phyloP scores from a whole-genome alignment of 2,329 filamentous ascomycete genomes.

The Dothidotthia symphoricarpi region DNA sequence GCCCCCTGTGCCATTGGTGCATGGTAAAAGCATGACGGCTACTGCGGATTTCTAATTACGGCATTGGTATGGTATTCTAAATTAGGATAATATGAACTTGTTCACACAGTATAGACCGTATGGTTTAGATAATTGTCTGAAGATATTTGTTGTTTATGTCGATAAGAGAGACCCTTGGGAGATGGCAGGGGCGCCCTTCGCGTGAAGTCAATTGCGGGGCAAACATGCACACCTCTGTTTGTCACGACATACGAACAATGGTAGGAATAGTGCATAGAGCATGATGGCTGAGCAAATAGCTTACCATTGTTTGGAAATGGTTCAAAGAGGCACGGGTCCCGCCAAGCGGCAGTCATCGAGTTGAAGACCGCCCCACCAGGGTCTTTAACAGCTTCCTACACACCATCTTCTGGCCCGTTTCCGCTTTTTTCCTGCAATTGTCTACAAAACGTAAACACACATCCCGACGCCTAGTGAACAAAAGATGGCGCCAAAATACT shows the following conservation, averaged over 20 bases:
- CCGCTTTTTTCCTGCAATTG: constrained; percentile 4
- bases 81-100: no score
- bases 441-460: constrained; percentile 1
- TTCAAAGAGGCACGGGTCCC: constrained; percentile 8
- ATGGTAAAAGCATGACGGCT: constrained; percentile 89
- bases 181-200: no score
- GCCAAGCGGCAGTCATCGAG: constrained; percentile 3
- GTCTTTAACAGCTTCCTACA: constrained; percentile 8
- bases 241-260: no score
- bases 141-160: no score
- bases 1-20: constrained; percentile 76
- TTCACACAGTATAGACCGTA: no score
- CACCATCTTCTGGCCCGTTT: constrained; percentile 5
- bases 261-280: no score
- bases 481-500: constrained; percentile 39
- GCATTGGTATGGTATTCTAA: no score
- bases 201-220: no score
- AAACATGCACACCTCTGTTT: no score
- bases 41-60: constrained; percentile 68
- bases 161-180: no score
- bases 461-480: not conserved
- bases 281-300: not conserved
- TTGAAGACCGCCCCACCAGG: constrained; percentile 11
- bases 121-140: no score
- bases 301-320: constrained; percentile 10